A percentile compares a stretch with the other conserved stretches of the same genome.
These are phyloP conservation scores for Pycnococcus provasolii DNA, from an alignment of 139 green algal species.

Conservation along the genomic window DNA sequence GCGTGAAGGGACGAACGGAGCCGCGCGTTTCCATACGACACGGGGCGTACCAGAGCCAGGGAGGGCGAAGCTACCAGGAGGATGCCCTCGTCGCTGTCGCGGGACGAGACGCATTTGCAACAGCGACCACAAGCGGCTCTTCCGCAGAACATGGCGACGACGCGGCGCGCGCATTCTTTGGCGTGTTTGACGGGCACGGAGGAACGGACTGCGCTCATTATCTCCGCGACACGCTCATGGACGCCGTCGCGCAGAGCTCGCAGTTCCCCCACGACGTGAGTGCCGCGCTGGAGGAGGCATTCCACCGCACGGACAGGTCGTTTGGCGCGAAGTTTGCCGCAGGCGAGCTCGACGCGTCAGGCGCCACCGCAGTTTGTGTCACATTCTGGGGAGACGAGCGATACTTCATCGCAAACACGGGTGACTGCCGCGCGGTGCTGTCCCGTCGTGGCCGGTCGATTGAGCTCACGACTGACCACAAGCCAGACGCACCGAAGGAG, in stretches of 20 bases:
- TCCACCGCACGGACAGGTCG: constrained; percentile 10
- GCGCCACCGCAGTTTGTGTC: neutral
- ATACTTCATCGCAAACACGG: constrained; percentile 39
- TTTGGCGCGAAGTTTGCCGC: neutral
- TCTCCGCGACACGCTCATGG: constrained; percentile 8
- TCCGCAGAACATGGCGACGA: neutral
- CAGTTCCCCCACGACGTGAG: constrained; percentile 1
- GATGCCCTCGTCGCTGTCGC: neutral
- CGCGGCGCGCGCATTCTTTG: constrained; percentile 2
- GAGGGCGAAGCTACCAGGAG: neutral
- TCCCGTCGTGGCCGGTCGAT: constrained; percentile 30
- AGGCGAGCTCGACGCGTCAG: constrained; percentile 5
- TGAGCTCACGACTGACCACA: constrained; percentile 40
- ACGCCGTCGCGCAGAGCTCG: constrained; percentile 6
- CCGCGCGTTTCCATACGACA: neutral
- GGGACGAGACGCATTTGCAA: neutral
- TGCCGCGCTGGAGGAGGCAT: constrained; percentile 8
- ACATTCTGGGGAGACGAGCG: constrained; percentile 9
- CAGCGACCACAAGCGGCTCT: neutral
- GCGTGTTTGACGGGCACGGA: constrained; percentile 30
- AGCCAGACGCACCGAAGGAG: constrained; percentile 26
- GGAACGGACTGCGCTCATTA: constrained; percentile 3
- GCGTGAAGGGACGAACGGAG: no score
- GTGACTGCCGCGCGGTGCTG: constrained; percentile 43
- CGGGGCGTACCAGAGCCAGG: neutral